phyloP scores from a whole-genome alignment of 164 flowering plant genomes.

The Cinnamomum micranthum region DNA sequence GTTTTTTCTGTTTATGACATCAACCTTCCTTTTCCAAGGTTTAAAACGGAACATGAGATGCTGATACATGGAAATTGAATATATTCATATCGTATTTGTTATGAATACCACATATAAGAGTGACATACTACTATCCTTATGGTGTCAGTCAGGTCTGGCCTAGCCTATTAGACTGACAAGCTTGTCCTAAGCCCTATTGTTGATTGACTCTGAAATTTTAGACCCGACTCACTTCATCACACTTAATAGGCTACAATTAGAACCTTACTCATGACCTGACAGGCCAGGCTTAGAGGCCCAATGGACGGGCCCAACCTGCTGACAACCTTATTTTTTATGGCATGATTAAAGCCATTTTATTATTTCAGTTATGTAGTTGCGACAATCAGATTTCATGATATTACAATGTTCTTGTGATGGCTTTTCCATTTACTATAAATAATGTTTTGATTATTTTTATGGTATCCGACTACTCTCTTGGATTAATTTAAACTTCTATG shows the following conservation, averaged over 20 bases:
- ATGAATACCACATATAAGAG: too few species aligned
- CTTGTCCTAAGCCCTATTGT: neutral
- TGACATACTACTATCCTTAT: too few species aligned
- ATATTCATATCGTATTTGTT: too few species aligned
- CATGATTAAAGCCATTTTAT: neutral
- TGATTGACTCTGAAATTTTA: neutral
- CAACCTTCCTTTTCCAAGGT: too few species aligned
- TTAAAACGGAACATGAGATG: too few species aligned
- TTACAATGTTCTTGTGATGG: neutral
- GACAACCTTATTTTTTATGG: neutral
- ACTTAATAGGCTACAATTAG: neutral
- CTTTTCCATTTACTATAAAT: neutral
- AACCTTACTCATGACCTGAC: neutral
- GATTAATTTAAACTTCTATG: constrained; percentile 7
- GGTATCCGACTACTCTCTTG: neutral
- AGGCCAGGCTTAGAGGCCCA: neutral
- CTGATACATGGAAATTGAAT: too few species aligned
- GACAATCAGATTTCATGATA: neutral
- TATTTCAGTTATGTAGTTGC: neutral
- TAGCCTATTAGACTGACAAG: neutral
- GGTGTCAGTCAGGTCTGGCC: neutral
- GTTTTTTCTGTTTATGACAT: too few species aligned
- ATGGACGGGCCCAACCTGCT: neutral
- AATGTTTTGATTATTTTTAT: neutral
- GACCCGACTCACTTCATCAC: neutral